These are phyloP conservation scores for Nannochloropsis gaditana DNA, from an alignment of 108 stramenopile genomes.

Conservation along the genomic window DNA sequence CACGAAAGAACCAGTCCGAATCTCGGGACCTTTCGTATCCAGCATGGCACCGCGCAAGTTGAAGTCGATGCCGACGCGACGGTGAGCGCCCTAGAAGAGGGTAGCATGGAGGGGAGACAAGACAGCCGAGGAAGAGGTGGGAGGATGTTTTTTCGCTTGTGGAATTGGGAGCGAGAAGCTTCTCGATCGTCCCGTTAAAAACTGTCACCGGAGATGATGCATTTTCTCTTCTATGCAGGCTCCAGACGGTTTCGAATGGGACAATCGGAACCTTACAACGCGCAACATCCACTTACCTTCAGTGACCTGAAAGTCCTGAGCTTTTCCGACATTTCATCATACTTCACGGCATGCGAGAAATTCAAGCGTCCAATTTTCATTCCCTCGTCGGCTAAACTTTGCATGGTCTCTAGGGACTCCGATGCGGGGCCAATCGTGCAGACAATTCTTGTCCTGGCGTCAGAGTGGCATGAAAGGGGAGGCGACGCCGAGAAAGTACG, in stretches of 20 bases:
- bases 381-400: constrained; percentile 23
- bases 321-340: constrained; percentile 82
- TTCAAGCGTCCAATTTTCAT: constrained; percentile 85
- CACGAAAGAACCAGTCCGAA: neutral
- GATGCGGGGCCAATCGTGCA: constrained; percentile 7
- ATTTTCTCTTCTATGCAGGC: too few species aligned
- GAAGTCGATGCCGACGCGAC: neutral
- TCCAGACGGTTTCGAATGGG: too few species aligned
- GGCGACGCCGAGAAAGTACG: neutral
- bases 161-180: too few species aligned
- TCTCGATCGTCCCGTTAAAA: too few species aligned
- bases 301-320: constrained; percentile 60
- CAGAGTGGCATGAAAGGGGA: neutral
- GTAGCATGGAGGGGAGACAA: neutral
- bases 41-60: constrained; percentile 26
- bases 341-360: constrained; percentile 83
- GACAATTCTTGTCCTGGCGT: neutral
- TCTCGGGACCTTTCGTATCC: constrained; percentile 32
- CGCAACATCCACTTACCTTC: neutral
- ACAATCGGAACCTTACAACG: too few species aligned
- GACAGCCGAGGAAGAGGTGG: neutral
- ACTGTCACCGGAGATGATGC: too few species aligned
- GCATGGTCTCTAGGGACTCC: constrained; percentile 3
- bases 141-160: neutral
- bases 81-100: neutral